phyloP scores from a whole-genome alignment of 768 basidiomycete genomes.

The Leucocoprinus birnbaumii region DNA sequence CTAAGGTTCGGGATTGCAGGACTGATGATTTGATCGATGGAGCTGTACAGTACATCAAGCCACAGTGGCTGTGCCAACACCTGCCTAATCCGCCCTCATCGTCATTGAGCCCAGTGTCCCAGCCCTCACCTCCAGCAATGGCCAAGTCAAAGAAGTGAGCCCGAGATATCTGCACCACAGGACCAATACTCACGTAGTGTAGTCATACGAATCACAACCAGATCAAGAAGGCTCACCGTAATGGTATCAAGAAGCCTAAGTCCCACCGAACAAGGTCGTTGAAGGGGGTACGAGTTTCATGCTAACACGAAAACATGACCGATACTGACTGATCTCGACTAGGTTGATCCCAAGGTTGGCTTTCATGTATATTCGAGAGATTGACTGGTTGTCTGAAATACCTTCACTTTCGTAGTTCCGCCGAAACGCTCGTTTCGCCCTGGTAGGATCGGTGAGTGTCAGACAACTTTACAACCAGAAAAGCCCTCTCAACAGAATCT shows the following conservation, averaged over 20 bases:
- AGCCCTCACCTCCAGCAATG: constrained; percentile 50
- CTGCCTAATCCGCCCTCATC: neutral
- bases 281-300: constrained; percentile 77
- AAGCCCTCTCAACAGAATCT: neutral
- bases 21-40: neutral
- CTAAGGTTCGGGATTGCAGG: neutral
- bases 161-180: neutral
- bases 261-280: constrained; percentile 72
- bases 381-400: constrained; percentile 10
- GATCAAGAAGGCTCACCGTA: constrained; percentile 94
- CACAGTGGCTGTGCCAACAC: constrained; percentile 39
- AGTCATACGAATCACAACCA: constrained; percentile 97
- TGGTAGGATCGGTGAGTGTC: constrained; percentile 67
- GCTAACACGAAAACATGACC: constrained; percentile 2
- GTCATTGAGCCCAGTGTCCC: constrained; percentile 23
- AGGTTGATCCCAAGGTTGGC: constrained; percentile 83
- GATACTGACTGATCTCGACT: constrained; percentile 10
- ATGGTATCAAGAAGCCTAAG: constrained; percentile 89
- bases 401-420: constrained; percentile 58
- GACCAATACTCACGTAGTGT: constrained; percentile 11
- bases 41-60: constrained; percentile 40
- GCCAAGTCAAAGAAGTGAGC: constrained; percentile 97
- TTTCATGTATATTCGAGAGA: neutral
- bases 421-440: constrained; percentile 74
- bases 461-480: neutral